Evolutionary conservation across 192 early-diverging fungal genomes (phyloP).

Genomic region (Linnemannia exigua): DNA sequence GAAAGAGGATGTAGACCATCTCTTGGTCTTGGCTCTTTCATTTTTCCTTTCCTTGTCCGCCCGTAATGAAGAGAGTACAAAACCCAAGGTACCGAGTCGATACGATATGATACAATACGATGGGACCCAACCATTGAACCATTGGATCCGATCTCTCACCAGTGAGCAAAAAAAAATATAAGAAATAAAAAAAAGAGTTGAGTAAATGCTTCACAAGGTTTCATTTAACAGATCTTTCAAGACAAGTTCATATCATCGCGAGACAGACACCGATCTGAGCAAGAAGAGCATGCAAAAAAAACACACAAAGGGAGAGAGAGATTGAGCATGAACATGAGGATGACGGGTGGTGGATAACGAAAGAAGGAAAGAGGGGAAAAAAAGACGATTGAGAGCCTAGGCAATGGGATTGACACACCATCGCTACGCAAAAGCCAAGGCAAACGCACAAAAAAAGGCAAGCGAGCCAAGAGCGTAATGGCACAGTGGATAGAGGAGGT

Average conservation of each 20-base stretch:
- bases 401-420: conserved; percentile 2
- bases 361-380: too few species aligned
- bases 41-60: too few species aligned
- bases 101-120: background rate
- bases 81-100: background rate
- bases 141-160: background rate
- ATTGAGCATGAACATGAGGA: background rate
- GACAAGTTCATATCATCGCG: too few species aligned
- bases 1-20: too few species aligned
- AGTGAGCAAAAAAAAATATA: background rate
- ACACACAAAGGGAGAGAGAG: too few species aligned
- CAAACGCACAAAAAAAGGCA: background rate
- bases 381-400: too few species aligned
- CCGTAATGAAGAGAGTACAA: background rate
- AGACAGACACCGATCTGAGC: background rate
- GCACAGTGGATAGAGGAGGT: too few species aligned
- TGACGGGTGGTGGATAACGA: background rate
- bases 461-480: background rate
- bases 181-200: background rate
- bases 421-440: background rate
- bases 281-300: background rate
- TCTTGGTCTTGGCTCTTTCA: background rate
- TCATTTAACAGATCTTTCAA: too few species aligned
- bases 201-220: too few species aligned
- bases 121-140: background rate